Evolutionary conservation across 139 green algal genomes (phyloP).

Genomic region (Ulvella scutata): DNA sequence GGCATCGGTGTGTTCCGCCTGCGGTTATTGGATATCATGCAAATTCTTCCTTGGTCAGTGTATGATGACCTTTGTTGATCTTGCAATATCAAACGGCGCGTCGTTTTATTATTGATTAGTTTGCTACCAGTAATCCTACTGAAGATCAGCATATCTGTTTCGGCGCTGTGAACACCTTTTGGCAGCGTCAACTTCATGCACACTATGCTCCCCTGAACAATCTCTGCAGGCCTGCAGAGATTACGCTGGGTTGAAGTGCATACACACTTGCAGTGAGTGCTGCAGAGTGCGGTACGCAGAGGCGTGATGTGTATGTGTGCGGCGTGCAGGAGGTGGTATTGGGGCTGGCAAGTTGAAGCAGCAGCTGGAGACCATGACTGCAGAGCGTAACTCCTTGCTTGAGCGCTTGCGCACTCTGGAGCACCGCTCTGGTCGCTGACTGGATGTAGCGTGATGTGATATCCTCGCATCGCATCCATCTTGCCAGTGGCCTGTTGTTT

Average conservation of each 20-base stretch:
- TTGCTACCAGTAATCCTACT: background rate
- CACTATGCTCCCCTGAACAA: background rate
- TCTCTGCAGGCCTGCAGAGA: background rate
- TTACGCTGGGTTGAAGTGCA: background rate
- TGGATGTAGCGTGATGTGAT: too few relatives aligned
- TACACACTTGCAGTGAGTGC: too few relatives aligned
- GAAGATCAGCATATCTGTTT: background rate
- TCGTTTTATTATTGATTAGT: background rate
- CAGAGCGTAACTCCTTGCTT: background rate
- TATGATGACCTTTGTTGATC: background rate
- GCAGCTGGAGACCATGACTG: background rate
- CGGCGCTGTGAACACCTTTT: background rate
- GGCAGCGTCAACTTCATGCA: background rate
- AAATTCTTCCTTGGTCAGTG: background rate
- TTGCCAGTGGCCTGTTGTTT: too few relatives aligned
- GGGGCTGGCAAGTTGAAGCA: background rate
- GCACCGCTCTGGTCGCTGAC: too few relatives aligned
- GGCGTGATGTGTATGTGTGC: too few relatives aligned
- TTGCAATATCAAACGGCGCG: background rate
- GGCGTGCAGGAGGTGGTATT: background rate
- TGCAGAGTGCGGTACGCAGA: too few relatives aligned
- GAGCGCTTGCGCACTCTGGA: background rate
- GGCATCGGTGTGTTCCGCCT: background rate
- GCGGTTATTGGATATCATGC: background rate
- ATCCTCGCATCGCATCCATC: too few relatives aligned